Evolutionary conservation across 208 protist genomes (phyloP).

Genomic region (Trypanosomatidae sp.): DNA sequence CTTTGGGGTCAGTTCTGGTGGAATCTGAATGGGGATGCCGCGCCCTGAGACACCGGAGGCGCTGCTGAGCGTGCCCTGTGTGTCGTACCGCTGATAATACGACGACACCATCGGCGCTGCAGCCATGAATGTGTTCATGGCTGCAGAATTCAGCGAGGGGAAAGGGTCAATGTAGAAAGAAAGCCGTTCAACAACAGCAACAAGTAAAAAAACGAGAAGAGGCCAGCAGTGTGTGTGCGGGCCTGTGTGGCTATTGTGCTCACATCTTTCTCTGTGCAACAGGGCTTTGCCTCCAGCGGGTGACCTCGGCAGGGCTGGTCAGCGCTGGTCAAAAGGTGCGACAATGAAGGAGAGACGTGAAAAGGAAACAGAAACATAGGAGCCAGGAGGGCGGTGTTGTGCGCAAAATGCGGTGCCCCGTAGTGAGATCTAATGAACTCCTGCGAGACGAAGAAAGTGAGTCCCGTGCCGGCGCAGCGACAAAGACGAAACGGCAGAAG

Average conservation of each 20-base stretch:
- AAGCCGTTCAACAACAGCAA: background rate
- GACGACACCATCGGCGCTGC: constrained; percentile 24
- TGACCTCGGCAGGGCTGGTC: background rate
- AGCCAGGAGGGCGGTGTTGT: background rate
- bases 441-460: background rate
- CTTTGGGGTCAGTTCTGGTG: constrained; percentile 4
- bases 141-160: background rate
- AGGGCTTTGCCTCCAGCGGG: background rate
- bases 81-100: constrained; percentile 15
- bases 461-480: background rate
- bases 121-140: constrained; percentile 22
- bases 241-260: no score
- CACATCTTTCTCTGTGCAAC: background rate
- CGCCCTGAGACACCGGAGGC: background rate
- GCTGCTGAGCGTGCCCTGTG: background rate
- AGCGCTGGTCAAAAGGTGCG: background rate
- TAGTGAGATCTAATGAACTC: background rate
- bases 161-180: background rate
- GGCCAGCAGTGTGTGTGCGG: background rate
- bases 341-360: background rate
- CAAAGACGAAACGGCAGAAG: background rate
- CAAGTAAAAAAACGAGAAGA: background rate
- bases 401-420: background rate
- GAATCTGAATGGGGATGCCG: background rate
- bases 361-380: background rate